A percentile compares a stretch with the other conserved stretches of the same genome.
Conservation (phyloP, 352 stramenopile genomes). For the Globisporangium perplexum region DNA sequence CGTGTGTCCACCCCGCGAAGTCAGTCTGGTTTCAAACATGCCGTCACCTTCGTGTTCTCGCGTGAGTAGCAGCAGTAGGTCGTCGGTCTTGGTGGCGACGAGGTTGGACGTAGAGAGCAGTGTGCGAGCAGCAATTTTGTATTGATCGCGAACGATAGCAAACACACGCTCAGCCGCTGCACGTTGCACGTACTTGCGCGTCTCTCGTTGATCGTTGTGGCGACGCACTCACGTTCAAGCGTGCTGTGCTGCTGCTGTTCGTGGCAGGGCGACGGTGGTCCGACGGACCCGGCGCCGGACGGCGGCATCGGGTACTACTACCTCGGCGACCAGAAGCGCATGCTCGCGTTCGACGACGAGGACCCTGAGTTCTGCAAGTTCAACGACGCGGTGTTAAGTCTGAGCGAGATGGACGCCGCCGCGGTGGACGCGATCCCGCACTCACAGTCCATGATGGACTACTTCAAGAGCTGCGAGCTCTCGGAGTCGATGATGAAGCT, state of each 20-base stretch:
- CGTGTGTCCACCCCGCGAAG: conserved; percentile 64
- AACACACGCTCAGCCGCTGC: background rate
- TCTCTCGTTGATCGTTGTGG: background rate
- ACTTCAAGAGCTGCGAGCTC: conserved; percentile 53
- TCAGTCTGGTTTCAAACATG: conserved; percentile 88
- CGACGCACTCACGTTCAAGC: background rate
- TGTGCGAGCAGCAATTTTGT: too few species aligned
- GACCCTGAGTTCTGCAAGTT: conserved; percentile 73
- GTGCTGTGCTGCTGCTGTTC: background rate
- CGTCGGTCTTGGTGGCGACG: too few species aligned
- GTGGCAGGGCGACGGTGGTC: conserved; percentile 63
- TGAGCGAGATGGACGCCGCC: conserved; percentile 65
- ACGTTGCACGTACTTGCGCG: conserved; percentile 2
- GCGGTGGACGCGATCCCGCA: conserved; percentile 49
- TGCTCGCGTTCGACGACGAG: conserved; percentile 65
- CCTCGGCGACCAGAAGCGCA: conserved; percentile 78
- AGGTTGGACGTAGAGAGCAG: too few species aligned
- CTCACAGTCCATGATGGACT: conserved; percentile 71
- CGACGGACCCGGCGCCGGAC: conserved; percentile 61
- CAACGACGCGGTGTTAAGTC: conserved; percentile 48
- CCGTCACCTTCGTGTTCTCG: background rate
- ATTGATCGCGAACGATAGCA: background rate
- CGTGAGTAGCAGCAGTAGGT: background rate
- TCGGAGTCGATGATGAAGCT: conserved; percentile 81
- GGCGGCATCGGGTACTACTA: conserved; percentile 84